These are phyloP conservation scores for Gastrodia elata DNA, from an alignment of 106 monocot species.

Conservation along the genomic window DNA sequence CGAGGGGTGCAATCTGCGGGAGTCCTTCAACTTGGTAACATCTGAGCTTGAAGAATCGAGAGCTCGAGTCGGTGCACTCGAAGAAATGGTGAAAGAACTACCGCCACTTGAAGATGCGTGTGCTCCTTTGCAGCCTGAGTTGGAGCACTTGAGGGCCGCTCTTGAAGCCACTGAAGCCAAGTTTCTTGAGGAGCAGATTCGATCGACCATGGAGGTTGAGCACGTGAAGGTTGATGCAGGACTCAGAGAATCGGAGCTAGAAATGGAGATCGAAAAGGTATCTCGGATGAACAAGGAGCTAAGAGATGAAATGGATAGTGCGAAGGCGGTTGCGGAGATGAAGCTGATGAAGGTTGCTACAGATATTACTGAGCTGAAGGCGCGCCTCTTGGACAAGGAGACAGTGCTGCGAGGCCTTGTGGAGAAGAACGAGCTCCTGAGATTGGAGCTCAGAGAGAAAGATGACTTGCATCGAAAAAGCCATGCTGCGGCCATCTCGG, in stretches of 20 bases:
- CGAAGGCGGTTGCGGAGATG: constrained; percentile 8
- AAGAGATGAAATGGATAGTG: constrained; percentile 15
- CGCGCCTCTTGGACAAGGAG: constrained; percentile 65
- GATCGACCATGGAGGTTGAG: constrained; percentile 27
- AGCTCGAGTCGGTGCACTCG: constrained; percentile 25
- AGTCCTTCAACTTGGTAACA: constrained; percentile 31
- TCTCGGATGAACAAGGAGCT: constrained; percentile 17
- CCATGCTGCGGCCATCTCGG: constrained; percentile 27
- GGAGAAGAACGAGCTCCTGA: constrained; percentile 65
- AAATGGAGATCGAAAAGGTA: constrained; percentile 15
- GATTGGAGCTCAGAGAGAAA: constrained; percentile 25
- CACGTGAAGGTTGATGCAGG: constrained; percentile 23
- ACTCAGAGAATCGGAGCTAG: constrained; percentile 13
- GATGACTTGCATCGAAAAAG: constrained; percentile 23
- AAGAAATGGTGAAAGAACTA: constrained; percentile 33
- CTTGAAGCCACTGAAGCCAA: constrained; percentile 36
- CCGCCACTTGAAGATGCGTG: not conserved
- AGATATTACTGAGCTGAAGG: constrained; percentile 41
- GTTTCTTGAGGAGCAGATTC: constrained; percentile 46
- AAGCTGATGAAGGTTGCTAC: constrained; percentile 21
- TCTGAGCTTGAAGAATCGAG: constrained; percentile 61
- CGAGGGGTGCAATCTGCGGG: constrained; percentile 42
- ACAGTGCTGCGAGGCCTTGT: constrained; percentile 44
- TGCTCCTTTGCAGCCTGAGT: constrained; percentile 1
- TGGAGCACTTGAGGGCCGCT: constrained; percentile 30